Evolutionary conservation across 2,329 filamentous ascomycete species (phyloP).

Genomic region (Fusarium sp.): DNA sequence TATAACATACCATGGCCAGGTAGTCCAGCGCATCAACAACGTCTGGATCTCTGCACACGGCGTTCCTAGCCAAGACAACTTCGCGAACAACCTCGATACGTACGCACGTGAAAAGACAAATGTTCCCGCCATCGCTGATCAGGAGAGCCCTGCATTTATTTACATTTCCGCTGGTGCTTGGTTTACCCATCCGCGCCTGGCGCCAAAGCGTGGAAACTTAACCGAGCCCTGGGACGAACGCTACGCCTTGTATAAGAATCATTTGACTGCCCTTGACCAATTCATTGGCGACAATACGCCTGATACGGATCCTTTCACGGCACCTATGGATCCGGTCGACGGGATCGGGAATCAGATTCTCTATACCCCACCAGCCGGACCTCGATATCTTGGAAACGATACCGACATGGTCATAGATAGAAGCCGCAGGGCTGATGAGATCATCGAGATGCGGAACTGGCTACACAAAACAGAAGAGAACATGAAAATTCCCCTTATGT

Average conservation of each 20-base stretch:
- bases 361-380: constrained; percentile 41
- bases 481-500: constrained; percentile 27
- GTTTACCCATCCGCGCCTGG: constrained; percentile 26
- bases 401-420: constrained; percentile 1
- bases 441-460: constrained; percentile 39
- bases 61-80: neutral
- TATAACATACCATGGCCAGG: neutral
- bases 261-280: constrained; percentile 23
- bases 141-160: constrained; percentile 36
- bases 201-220: neutral
- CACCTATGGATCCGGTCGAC: constrained; percentile 40
- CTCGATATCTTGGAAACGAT: constrained; percentile 35
- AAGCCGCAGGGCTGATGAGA: constrained; percentile 28
- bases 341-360: constrained; percentile 49
- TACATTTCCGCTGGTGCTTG: constrained; percentile 42
- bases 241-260: neutral
- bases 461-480: constrained; percentile 7
- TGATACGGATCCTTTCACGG: neutral
- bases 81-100: constrained; percentile 26
- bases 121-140: constrained; percentile 11
- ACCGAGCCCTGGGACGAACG: neutral
- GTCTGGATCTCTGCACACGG: neutral
- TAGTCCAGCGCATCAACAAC: neutral
- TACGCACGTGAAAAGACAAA: constrained; percentile 25
- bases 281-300: constrained; percentile 20